Base-by-base conservation (phyloP, 2,329 filamentous ascomycete genomes). In the Nigrograna mackinnonii region DNA sequence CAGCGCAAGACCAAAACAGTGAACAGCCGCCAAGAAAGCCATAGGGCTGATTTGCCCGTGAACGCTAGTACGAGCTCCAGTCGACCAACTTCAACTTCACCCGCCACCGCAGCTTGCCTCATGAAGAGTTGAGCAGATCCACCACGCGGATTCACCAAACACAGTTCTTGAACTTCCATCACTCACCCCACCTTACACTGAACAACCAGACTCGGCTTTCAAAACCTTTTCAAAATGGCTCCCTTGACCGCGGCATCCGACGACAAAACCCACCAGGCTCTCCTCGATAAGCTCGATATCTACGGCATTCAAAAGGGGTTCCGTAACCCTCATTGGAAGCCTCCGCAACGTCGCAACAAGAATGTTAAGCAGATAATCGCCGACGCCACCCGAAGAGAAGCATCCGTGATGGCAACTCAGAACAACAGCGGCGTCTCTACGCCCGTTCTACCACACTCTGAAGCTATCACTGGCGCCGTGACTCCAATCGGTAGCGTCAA, bases 281-380 rank as follows among this genome's bases (percentile, higher is more conserved):
- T 97, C 47, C 85, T 99, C 56, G 90, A 96, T 71, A 77, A 88
- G 67, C 88, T 97, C 62, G 94, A 99, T 76, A 90, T 96, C 61
- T 86, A 94, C 68, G 82, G 84, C 46, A 83, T 89, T 64, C 84
- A 84, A 58, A 95, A 95, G 73, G 87, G 84, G 61, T 99, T 96
- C 78, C 91, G 92, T 69, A 96, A 91, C 66, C 78, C 87, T 3
- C 75, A 83, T 67, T 99, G 94, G 94, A 91, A 89, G 64, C 90
- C 94, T 13, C 90, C 92, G 54, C 87, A 91, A 70, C 91, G 94
- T 38, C 89, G 94, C 70, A 99, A 99, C 82, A 99, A 99, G 78
- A 97, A 96, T 70, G 86, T 97, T 71, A 97, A 97, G 72, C 89
- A 95, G 58, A 94, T 99, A 49, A 79, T 99, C 47, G 87, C 90